Conservation (phyloP, 192 early-diverging fungal species). For the Anaeromyces robustus region DNA sequence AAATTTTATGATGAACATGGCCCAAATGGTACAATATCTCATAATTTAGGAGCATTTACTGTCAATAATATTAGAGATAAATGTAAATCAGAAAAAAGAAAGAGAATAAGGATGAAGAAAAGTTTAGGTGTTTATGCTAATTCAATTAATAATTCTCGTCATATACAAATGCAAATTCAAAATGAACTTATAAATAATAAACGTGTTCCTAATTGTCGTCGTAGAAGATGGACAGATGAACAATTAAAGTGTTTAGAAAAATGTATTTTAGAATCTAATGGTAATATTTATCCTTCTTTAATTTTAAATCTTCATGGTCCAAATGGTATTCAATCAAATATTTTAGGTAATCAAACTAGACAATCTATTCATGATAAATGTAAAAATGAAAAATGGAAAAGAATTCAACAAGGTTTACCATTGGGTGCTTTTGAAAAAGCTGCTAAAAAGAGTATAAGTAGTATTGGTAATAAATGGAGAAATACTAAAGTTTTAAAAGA, state of each 20-base stretch:
- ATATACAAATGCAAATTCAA: neutral
- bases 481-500: neutral
- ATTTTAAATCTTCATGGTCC: neutral
- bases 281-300: neutral
- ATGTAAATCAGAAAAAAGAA: neutral
- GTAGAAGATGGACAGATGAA: neutral
- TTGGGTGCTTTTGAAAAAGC: neutral
- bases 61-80: neutral
- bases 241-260: neutral
- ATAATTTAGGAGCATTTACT: neutral
- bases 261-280: neutral
- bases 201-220: neutral
- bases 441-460: neutral
- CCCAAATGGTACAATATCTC: neutral
- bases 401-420: neutral
- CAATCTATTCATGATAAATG: neutral
- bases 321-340: neutral
- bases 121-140: neutral
- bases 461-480: neutral
- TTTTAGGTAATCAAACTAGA: neutral
- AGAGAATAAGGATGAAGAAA: neutral
- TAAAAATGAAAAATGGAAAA: neutral
- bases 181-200: neutral
- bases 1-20: neutral
- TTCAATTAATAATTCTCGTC: neutral